These are phyloP conservation scores for Raffaelea arxii DNA, from an alignment of 2,329 filamentous ascomycete species.

Conservation along the genomic window DNA sequence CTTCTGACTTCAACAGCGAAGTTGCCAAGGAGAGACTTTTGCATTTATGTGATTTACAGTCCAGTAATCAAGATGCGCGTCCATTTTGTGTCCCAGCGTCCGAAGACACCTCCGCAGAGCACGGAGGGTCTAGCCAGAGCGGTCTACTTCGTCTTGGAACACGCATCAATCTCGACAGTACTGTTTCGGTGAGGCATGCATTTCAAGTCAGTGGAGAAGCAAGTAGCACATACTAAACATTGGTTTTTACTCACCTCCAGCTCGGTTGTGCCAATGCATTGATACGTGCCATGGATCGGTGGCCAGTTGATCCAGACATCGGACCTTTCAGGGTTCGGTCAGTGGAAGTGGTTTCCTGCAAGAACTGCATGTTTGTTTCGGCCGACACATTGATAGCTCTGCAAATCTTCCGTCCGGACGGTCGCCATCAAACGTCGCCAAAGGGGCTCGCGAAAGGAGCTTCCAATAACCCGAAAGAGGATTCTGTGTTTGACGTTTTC, in stretches of 20 bases:
- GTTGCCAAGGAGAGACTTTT: constrained; percentile 54
- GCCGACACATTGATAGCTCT: constrained; percentile 70
- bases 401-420: constrained; percentile 77
- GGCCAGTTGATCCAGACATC: constrained; percentile 46
- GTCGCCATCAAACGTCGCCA: constrained; percentile 69
- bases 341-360: constrained; percentile 67
- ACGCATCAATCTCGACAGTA: constrained; percentile 64
- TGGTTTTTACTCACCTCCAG: constrained; percentile 22
- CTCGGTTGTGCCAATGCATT: constrained; percentile 83
- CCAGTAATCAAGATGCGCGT: too few relatives aligned
- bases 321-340: constrained; percentile 49
- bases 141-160: constrained; percentile 60
- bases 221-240: not conserved
- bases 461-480: too few relatives aligned
- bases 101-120: too few relatives aligned
- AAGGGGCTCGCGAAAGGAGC: too few relatives aligned
- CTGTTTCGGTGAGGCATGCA: constrained; percentile 56
- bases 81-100: too few relatives aligned
- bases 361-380: constrained; percentile 64
- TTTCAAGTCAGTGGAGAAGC: not conserved
- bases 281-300: constrained; percentile 66
- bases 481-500: constrained; percentile 80
- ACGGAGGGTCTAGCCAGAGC: constrained; percentile 46
- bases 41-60: too few relatives aligned
- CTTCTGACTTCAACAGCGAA: constrained; percentile 63